Evolutionary conservation across 2,329 filamentous ascomycete genomes (phyloP).

Genomic region (Neopestalotiopsis clavispora): DNA sequence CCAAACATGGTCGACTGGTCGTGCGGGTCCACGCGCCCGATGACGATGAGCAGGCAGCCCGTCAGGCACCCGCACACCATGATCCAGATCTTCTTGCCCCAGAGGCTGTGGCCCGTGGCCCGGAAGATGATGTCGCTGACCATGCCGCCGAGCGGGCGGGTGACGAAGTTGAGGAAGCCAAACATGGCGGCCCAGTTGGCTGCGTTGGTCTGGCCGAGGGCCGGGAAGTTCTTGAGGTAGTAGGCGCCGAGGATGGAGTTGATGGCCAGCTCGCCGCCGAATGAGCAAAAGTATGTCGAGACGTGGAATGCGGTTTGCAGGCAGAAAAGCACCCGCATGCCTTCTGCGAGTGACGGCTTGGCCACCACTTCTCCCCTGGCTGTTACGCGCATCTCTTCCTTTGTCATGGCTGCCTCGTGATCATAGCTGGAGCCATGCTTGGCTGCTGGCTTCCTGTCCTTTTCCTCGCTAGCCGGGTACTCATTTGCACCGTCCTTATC

Average conservation of each 20-base stretch:
- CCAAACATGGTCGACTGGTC: constrained; percentile 72
- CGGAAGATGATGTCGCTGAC: constrained; percentile 56
- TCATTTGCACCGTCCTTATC: constrained; percentile 45
- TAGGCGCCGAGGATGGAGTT: constrained; percentile 64
- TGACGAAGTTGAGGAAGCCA: constrained; percentile 73
- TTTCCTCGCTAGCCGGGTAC: constrained; percentile 49
- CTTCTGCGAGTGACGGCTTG: constrained; percentile 60
- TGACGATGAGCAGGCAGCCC: constrained; percentile 64
- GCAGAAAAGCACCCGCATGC: constrained; percentile 50
- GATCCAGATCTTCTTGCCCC: constrained; percentile 62
- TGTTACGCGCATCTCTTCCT: constrained; percentile 58
- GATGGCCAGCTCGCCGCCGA: constrained; percentile 67
- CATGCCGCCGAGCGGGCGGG: constrained; percentile 69
- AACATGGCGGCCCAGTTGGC: constrained; percentile 75
- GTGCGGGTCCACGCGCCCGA: constrained; percentile 68
- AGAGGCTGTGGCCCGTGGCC: constrained; percentile 39
- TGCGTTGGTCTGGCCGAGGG: constrained; percentile 59
- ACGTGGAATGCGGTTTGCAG: constrained; percentile 61
- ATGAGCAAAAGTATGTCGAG: constrained; percentile 65
- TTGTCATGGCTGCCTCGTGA: constrained; percentile 52
- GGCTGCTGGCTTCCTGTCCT: constrained; percentile 36
- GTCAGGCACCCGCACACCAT: constrained; percentile 65
- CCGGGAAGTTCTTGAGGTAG: constrained; percentile 64
- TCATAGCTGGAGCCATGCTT: constrained; percentile 36
- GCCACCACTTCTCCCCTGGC: constrained; percentile 56